Conservation (phyloP, 257 asterid genomes). For the Solanum chiquidenum region DNA sequence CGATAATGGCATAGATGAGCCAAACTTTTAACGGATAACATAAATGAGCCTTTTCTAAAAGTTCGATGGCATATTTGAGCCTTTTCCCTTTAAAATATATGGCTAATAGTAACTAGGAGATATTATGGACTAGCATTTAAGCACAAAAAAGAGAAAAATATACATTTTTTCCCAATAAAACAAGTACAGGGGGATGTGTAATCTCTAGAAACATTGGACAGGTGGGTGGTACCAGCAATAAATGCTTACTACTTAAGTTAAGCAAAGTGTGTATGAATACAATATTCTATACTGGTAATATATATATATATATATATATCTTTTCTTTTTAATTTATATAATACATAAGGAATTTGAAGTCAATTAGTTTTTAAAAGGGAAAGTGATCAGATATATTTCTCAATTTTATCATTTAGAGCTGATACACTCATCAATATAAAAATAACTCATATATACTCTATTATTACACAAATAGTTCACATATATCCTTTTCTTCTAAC, state of each 20-base stretch:
- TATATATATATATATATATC: too few relatives aligned
- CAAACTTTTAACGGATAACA: too few relatives aligned
- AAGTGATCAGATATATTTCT: too few relatives aligned
- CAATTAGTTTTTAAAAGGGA: too few relatives aligned
- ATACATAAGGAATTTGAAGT: too few relatives aligned
- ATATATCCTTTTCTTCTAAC: neutral
- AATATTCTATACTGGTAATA: neutral
- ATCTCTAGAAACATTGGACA: neutral
- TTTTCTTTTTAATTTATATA: too few relatives aligned
- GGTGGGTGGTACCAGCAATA: neutral
- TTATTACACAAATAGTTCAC: neutral
- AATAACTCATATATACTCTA: too few relatives aligned
- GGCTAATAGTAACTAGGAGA: neutral
- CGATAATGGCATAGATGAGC: too few relatives aligned
- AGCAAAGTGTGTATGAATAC: neutral
- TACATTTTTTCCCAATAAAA: neutral
- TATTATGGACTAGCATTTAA: neutral
- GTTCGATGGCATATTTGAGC: too few relatives aligned
- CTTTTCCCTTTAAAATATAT: too few relatives aligned
- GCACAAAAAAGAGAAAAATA: neutral
- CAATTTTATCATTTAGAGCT: neutral
- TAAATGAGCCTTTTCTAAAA: too few relatives aligned
- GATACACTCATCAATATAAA: too few relatives aligned
- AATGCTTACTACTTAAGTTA: neutral
- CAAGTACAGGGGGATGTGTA: neutral